A percentile compares a stretch with the other conserved stretches of the same genome.
Conservation (phyloP, 352 stramenopile genomes). For the Aphanomyces cochlioides region DNA sequence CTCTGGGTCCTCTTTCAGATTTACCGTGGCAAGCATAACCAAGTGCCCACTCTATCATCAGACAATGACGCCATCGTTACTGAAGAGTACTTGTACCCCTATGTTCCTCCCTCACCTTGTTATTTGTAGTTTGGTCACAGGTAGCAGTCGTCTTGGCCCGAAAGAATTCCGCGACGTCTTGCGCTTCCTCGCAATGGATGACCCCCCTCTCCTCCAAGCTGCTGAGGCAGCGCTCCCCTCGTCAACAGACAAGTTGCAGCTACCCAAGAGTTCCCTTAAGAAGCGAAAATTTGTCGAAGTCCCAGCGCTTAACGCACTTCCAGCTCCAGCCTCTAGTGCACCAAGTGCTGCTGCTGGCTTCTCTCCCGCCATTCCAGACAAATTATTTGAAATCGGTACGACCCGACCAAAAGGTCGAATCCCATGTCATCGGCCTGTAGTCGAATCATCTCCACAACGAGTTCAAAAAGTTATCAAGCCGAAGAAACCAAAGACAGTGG, state of each 20-base stretch:
- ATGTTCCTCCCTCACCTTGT: background rate
- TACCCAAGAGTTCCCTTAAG: slow-evolving; percentile 36
- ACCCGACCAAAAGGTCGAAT: too few species aligned
- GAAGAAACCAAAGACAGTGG: slow-evolving; percentile 33
- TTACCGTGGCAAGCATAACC: slow-evolving; percentile 74
- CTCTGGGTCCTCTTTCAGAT: slow-evolving; percentile 89
- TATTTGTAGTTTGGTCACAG: slow-evolving; percentile 39
- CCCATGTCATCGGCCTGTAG: slow-evolving; percentile 37
- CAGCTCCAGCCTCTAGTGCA: background rate
- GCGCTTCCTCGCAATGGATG: slow-evolving; percentile 82
- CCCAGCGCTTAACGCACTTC: slow-evolving; percentile 21
- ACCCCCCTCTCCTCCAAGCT: slow-evolving; percentile 57
- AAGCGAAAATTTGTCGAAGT: slow-evolving; percentile 87
- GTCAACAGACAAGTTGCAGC: slow-evolving; percentile 40
- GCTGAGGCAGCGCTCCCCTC: slow-evolving; percentile 31
- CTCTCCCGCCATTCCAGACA: background rate
- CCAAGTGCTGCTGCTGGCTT: background rate
- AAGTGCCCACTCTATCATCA: slow-evolving; percentile 63
- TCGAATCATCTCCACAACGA: slow-evolving; percentile 25
- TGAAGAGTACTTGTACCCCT: slow-evolving; percentile 68
- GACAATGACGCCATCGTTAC: slow-evolving; percentile 51
- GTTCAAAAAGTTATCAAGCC: slow-evolving; percentile 23
- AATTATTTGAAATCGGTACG: slow-evolving; percentile 29
- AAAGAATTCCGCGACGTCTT: slow-evolving; percentile 85
- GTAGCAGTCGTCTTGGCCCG: slow-evolving; percentile 68